Evolutionary conservation across 352 stramenopile species (phyloP), one percentile per base, ranked within the genome.

Genomic region (Phytophthora kernoviae): DNA sequence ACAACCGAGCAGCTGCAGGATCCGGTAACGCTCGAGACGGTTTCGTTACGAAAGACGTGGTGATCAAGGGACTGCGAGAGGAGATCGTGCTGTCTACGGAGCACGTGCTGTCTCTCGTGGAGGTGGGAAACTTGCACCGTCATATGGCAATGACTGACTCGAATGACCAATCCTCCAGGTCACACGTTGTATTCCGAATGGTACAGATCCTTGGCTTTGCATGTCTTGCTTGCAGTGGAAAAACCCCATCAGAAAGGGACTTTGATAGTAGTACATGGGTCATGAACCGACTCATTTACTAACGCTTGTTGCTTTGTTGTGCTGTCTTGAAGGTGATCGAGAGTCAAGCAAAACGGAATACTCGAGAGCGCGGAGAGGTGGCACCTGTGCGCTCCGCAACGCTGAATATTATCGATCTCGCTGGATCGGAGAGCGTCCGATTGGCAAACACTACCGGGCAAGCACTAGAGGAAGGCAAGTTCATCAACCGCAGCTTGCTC

Each of bases 401-500:
- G 20, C 75, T 97, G 18, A 97, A 95, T 48, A 81, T 97, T 58
- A 90, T 97, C 26, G 91, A 98, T 68, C 78, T 97, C 2, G 91
- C 88, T 6, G 94, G 88, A n/a, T 95, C 76, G 2, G 88, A 96
- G 62, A 93, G 79, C 55, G 88, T 95, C 17, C 85, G 86, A 20
- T 72, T 93, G 1, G 79, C 88, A 0, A 91, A 96, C 46, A 93
- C 84, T 4, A 82, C 77, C 11, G 86, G 84, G 5, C 75, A 93
- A 41, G 75, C 88, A 7, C 60, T 91, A 49, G 75, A 91, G 27
- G 92, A 98, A 70, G 91, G 91, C 44, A 84, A 78, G 30, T 93
- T 88, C 69, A 98, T 98, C 62, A 98, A 98, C 72, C 84, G 84
- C 33, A 92, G 77, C 20, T 70, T 98, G 12, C 80, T 98, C 14